Percentiles rank a stretch among this genome's conserved stretches.
Conservation (phyloP, 225 moss, liverwort and hornwort species). For the Physcomitrellopsis africana region DNA sequence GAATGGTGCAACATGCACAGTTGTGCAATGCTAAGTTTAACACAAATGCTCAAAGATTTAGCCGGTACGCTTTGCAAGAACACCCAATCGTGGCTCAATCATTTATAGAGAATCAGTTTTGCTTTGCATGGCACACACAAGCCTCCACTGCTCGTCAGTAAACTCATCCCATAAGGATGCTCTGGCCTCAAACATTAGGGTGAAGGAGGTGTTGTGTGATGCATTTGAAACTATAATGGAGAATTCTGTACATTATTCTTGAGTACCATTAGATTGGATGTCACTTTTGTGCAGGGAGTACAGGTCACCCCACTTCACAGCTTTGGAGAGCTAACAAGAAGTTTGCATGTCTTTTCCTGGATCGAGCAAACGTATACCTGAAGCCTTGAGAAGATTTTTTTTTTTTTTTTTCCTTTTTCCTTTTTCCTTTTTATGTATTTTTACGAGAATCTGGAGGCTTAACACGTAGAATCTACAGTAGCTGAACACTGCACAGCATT, state of each 20-base stretch:
- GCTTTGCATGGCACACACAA: not conserved
- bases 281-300: conserved; percentile 14
- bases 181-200: not conserved
- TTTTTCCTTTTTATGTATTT: not conserved
- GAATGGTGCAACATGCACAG: conserved; percentile 83
- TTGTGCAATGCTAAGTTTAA: conserved; percentile 62
- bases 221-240: conserved; percentile 12
- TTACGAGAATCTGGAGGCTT: conserved; percentile 24
- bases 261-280: not conserved
- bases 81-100: not conserved
- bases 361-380: conserved; percentile 9
- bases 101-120: not conserved
- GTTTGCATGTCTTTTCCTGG: conserved; percentile 17
- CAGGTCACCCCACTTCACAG: conserved; percentile 17
- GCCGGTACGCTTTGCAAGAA: conserved; percentile 13
- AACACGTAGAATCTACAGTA: conserved; percentile 9
- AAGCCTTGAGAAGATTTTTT: conserved; percentile 9
- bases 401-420: not conserved
- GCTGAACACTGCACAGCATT: conserved; percentile 4
- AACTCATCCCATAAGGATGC: conserved; percentile 8
- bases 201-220: conserved; percentile 8
- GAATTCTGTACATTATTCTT: conserved; percentile 32
- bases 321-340: conserved; percentile 22
- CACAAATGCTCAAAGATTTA: conserved; percentile 1
- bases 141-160: not conserved